Evolutionary conservation across 2,329 filamentous ascomycete species (phyloP).

Genomic region (Penicillium paneum): DNA sequence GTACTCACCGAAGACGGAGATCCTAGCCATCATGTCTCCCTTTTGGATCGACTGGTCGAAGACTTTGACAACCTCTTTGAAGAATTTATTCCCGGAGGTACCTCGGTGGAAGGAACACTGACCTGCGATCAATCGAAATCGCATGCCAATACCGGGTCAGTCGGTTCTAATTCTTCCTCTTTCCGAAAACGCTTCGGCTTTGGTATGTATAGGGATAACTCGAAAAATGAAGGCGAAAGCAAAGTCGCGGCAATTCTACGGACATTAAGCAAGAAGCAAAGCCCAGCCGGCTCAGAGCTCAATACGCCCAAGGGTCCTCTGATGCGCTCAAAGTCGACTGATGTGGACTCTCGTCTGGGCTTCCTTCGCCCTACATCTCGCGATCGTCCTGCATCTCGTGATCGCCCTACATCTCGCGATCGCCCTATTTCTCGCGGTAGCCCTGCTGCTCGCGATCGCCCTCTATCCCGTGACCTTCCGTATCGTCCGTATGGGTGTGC

Average conservation of each 20-base stretch:
- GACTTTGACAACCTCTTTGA: slow-evolving; percentile 89
- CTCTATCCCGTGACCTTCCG: slow-evolving; percentile 52
- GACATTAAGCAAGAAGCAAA: slow-evolving; percentile 79
- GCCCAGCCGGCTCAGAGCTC: slow-evolving; percentile 59
- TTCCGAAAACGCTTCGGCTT: slow-evolving; percentile 81
- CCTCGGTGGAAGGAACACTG: slow-evolving; percentile 41
- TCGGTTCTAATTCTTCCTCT: slow-evolving; percentile 83
- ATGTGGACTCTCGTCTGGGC: slow-evolving; percentile 55
- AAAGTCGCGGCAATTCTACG: slow-evolving; percentile 76
- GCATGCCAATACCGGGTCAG: slow-evolving; percentile 66
- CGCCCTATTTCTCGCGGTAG: not conserved
- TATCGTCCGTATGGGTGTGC: slow-evolving; percentile 50
- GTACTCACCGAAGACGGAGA: slow-evolving; percentile 74
- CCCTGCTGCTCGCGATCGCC: not conserved
- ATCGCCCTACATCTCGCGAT: slow-evolving; percentile 40
- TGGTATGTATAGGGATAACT: slow-evolving; percentile 73
- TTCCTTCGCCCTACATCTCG: slow-evolving; percentile 55
- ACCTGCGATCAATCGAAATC: slow-evolving; percentile 57
- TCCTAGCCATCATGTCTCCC: slow-evolving; percentile 78
- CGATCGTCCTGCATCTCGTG: slow-evolving; percentile 57
- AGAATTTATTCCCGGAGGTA: slow-evolving; percentile 51
- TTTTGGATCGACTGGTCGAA: slow-evolving; percentile 83
- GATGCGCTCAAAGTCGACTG: slow-evolving; percentile 72
- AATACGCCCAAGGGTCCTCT: slow-evolving; percentile 67
- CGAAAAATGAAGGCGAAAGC: slow-evolving; percentile 67